Evolutionary conservation across 371 early-diverging fungal genomes (phyloP), one percentile per base, ranked within the genome.

Genomic region (Smittium culicis): DNA sequence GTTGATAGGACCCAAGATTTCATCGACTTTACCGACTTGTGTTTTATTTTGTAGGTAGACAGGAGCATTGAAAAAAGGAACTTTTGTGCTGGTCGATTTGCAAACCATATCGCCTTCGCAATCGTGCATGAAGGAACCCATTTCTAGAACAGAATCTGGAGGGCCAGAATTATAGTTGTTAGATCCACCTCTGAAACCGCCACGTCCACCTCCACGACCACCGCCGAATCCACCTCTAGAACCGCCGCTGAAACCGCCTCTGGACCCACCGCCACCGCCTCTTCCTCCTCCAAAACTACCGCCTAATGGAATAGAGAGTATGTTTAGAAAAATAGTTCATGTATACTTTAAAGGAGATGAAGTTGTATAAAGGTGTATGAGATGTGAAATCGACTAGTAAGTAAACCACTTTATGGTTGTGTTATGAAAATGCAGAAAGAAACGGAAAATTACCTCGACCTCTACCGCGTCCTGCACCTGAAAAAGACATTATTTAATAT

Each of bases 11-110:
- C 99, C 99, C 33, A 98, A 85, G 69, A 99, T 96, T 80, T 99
- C 99, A 71, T 99, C 99, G n/a, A 99, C 94, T 75, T 97, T 97
- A 71, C 99, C 99, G 73, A 99, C 94, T 77, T 91, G 94, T 56
- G 90, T 87, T 83, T 98, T 96, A 85, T 96, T 94, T 74, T 93
- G 90, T 66, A 94, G 83, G 81, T 86, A 95, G 66, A 99, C 93
- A 58, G 95, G 95, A 1, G 99, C 96, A 78, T 98, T 99, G 83
- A 98, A 98, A 83, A 96, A 98, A 54, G 99, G 99, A 72, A 99
- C 90, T 80, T 96, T 91, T 66, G 82, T 71, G 79, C 90, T 92
- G 70, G 85, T 88, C 29, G 92, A 89, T 73, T 86, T 88, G 83
- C 96, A 92, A 55, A 99, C 98, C 86, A 94, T 88, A 78, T 97